Base-by-base conservation (phyloP, 768 basidiomycete species). In the Peribolospora baueri region DNA sequence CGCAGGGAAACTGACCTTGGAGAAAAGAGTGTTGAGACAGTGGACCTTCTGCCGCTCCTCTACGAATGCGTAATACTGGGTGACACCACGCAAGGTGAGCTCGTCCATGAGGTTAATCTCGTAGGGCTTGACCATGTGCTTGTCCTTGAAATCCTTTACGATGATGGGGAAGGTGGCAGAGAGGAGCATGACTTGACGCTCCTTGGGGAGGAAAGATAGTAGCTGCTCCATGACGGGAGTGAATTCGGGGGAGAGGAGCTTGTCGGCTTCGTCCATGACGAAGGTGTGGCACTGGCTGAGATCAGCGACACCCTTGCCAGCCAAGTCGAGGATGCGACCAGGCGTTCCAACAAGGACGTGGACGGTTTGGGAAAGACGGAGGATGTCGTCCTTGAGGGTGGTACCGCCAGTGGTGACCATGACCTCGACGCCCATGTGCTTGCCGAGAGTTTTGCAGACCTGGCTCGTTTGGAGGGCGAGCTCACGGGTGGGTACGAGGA, bases 101-200 rank as follows among this genome's bases (percentile, higher is more conserved):
- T 98, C 91, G 63, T 98, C 91, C 91, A 98, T 98, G 68, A 98
- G 80, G 70, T 98, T 98, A 71, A 95, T 93, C 70, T 93, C 88
- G 70, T 91, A 82, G 4, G 93, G 88, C 58, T 79, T 76, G 58
- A 75, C 77, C 90, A 98, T 95, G 72, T 95, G 83, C 70, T 91
- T 88, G 65, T 87, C 85, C 87, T 95, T 91, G 76, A 98, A 98
- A 68, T 95, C 87, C 69, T 95, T 95, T 65, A 98, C 93, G 65
- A 91, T 88, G 75, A 93, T 76, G 7, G 93, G 91, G 76, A 98
- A 98, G 38, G 91, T 98, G 50, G 91, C 91, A 53, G 88, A 93
- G 71, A 98, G 97, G 60, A 98, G 74, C 91, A 95, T 95, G 66
- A 98, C 88, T 71, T 98, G 91, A 54, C 87, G 76, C 64, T 82